Evolutionary conservation across 1,284 basidiomycete genomes (phyloP).

Genomic region (Rhodotorula sp.): DNA sequence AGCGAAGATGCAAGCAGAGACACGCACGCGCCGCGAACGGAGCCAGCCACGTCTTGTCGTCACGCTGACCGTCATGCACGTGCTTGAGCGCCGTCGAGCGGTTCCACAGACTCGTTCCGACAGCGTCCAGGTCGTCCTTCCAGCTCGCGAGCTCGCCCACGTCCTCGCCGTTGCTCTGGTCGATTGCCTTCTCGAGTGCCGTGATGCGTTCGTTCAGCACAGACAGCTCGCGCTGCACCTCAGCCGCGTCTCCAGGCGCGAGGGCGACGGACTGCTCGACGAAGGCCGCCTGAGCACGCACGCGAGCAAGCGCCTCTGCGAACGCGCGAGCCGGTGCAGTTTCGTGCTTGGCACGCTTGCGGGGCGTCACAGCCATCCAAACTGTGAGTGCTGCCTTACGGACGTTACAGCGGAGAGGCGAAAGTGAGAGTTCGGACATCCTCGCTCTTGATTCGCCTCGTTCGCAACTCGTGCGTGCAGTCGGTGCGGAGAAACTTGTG

Average conservation of each 20-base stretch:
- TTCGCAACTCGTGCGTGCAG: no score
- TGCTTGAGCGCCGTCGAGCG: constrained; percentile 8
- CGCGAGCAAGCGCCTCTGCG: background rate
- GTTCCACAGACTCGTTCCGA: constrained; percentile 23
- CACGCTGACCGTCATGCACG: no score
- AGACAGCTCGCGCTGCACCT: background rate
- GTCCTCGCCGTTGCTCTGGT: no score
- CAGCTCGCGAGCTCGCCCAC: background rate
- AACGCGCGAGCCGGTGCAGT: background rate
- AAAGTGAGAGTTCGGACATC: no score
- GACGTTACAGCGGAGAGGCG: background rate
- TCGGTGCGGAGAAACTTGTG: no score
- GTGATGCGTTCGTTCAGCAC: background rate
- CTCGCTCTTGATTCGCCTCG: no score
- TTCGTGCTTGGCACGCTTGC: background rate
- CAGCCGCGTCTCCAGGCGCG: no score
- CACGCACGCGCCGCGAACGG: constrained; percentile 11
- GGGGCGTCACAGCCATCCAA: background rate
- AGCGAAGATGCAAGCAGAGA: no score
- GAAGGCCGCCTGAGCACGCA: background rate
- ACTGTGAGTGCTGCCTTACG: background rate
- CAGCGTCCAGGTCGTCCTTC: constrained; percentile 22
- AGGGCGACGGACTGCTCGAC: background rate
- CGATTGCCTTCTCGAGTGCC: background rate
- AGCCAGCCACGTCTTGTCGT: background rate